Conservation (phyloP, 208 protist species). For the Trypanosoma lewisi region DNA sequence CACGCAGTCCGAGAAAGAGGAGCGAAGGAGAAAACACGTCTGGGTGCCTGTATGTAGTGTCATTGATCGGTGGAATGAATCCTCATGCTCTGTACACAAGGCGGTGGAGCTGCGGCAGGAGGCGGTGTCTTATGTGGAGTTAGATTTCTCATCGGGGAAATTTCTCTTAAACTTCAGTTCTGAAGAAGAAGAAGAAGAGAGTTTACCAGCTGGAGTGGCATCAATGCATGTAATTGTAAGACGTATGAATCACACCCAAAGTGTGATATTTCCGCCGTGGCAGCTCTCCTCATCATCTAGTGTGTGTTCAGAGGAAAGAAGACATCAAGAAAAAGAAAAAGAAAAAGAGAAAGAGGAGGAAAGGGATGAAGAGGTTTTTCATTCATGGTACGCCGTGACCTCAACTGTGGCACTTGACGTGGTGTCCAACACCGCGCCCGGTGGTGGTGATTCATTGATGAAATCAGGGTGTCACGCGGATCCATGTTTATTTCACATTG, state of each 20-base stretch:
- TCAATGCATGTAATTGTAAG: neutral
- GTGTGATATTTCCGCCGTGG: constrained; percentile 5
- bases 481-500: neutral
- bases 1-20: neutral
- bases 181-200: neutral
- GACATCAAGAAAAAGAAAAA: neutral
- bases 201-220: neutral
- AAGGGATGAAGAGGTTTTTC: neutral
- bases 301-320: neutral
- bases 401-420: constrained; percentile 11
- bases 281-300: neutral
- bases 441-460: neutral
- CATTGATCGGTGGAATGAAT: constrained; percentile 23
- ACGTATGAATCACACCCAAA: constrained; percentile 7
- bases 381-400: constrained; percentile 9
- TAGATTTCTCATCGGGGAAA: constrained; percentile 39
- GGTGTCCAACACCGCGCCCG: constrained; percentile 1
- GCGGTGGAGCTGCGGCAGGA: constrained; percentile 31
- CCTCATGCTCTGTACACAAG: constrained; percentile 28
- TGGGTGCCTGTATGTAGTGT: constrained; percentile 10
- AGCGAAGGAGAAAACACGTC: neutral
- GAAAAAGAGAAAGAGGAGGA: neutral
- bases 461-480: neutral
- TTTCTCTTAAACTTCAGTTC: constrained; percentile 26
- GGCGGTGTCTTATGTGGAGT: constrained; percentile 35